Percentiles rank a stretch among this genome's conserved stretches.
phyloP scores from a whole-genome alignment of 345 rosid species.

The Salix arbutifolia region DNA sequence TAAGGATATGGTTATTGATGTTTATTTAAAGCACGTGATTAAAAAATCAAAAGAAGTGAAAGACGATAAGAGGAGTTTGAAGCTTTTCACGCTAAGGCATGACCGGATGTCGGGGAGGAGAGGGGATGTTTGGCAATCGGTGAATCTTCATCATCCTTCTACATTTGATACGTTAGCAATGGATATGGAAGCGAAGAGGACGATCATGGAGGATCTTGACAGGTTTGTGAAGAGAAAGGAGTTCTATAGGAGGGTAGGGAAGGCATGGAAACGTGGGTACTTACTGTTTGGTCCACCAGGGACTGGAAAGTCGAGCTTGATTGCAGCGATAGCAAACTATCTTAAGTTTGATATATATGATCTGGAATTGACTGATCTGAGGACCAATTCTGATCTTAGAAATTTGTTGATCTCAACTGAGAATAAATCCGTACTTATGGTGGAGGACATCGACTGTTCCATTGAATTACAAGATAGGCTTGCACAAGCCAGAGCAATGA shows the following conservation, averaged over 20 bases:
- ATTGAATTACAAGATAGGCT: background rate
- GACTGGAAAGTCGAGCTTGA: conserved; percentile 18
- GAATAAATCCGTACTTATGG: conserved; percentile 6
- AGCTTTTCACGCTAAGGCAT: conserved; percentile 14
- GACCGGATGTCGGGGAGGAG: conserved; percentile 9
- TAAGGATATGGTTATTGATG: conserved; percentile 22
- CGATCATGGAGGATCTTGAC: conserved; percentile 13
- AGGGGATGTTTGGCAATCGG: conserved; percentile 22
- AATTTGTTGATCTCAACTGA: conserved; percentile 12
- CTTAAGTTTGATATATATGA: conserved; percentile 18
- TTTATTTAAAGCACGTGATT: conserved; percentile 23
- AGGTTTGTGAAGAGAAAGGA: conserved; percentile 8
- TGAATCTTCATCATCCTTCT: conserved; percentile 24
- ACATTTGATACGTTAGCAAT: conserved; percentile 13
- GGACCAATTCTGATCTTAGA: conserved; percentile 20
- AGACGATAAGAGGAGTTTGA: conserved; percentile 19
- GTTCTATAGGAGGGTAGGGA: conserved; percentile 15
- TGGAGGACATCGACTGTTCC: conserved; percentile 15
- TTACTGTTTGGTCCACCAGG: conserved; percentile 16
- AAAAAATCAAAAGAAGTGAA: conserved; percentile 14
- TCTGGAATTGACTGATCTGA: conserved; percentile 17
- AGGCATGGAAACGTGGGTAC: conserved; percentile 22
- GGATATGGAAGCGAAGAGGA: conserved; percentile 14
- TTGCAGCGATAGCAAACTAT: conserved; percentile 24
- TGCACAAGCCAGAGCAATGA: conserved; percentile 24